phyloP scores from a whole-genome alignment of 257 asterid genomes.

The Coffea eugenioides region DNA sequence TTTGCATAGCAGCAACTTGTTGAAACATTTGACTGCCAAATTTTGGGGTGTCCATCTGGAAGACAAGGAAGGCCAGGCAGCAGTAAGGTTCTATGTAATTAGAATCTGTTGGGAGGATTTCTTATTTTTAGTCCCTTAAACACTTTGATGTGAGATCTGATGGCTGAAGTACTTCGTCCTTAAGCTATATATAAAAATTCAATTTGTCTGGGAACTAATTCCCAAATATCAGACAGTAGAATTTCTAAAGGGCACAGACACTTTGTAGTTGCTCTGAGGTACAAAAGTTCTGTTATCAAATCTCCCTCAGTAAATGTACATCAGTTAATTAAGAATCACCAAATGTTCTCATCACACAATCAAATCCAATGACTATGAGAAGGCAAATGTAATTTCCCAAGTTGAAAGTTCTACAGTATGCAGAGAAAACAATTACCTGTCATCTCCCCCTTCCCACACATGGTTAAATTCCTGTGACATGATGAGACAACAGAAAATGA shows the following conservation, averaged over 20 bases:
- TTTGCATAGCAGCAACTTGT: neutral
- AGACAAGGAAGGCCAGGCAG: neutral
- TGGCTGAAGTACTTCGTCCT: neutral
- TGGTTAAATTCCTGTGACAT: conserved; percentile 70
- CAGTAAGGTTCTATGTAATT: neutral
- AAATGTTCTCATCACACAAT: neutral
- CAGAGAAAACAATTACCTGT: conserved; percentile 51
- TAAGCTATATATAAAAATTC: no score
- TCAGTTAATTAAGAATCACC: neutral
- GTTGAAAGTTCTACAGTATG: neutral
- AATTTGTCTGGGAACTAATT: no score
- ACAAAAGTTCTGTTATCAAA: no score
- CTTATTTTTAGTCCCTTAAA: neutral
- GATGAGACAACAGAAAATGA: conserved; percentile 3
- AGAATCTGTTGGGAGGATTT: neutral
- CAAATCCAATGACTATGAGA: neutral
- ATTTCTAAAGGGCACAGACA: no score
- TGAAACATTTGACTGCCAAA: neutral
- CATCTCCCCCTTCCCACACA: conserved; percentile 91
- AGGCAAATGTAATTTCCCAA: neutral
- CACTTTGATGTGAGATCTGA: neutral
- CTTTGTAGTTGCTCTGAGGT: no score
- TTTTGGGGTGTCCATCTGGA: neutral
- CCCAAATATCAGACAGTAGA: no score
- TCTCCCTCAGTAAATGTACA: no score